Evolutionary conservation across 495 filamentous ascomycete species (phyloP), one percentile per base, ranked within the genome.

Genomic region (Podospora didyma): DNA sequence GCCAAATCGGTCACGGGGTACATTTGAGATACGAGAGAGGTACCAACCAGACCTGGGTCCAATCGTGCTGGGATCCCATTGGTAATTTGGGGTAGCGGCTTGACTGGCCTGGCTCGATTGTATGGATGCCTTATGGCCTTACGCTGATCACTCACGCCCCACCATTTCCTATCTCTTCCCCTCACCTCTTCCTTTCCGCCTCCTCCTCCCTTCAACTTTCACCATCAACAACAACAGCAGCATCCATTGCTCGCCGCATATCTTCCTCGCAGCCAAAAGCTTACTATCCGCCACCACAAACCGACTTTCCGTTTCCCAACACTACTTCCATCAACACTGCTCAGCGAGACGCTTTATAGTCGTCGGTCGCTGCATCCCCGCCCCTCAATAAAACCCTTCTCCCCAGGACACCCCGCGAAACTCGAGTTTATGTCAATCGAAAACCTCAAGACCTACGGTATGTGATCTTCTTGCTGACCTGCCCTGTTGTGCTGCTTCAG

Each of bases 401-500:
- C 65, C 75, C 74, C 59, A 65, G 69, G 64, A 67, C 61, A 66
- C 68, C 76, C 74, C 76, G 62, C 57, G 73, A 81, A 79, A 73
- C 75, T 73, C 78, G 67, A 90, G 89, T 96, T 95, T 96, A 97
- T 96, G 92, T 96, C 92, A 87, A 96, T 96, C 90, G 89, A 96
- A 94, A 97, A 97, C 85, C 90, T 97, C 79, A 96, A 96, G 86
- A 88, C 90, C 85, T 94, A 93, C 88, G 94, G 92, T 96, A 75
- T 77, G 92, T 83, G 47, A 48, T 14, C 34, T 42, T 51, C 26
- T 31, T 31, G 3, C 26, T 31, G 26, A 9, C 9, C 26, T 31
- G 9, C 26, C 26, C 26, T 31, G 26, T 9, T 9, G 9, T 31
- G 26, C 26, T 3, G 26, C 4, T 31, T 4, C 4, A 31, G 26